Base-by-base conservation (phyloP, 1,139 yeast genomes). In the Protomyces gravidus region DNA sequence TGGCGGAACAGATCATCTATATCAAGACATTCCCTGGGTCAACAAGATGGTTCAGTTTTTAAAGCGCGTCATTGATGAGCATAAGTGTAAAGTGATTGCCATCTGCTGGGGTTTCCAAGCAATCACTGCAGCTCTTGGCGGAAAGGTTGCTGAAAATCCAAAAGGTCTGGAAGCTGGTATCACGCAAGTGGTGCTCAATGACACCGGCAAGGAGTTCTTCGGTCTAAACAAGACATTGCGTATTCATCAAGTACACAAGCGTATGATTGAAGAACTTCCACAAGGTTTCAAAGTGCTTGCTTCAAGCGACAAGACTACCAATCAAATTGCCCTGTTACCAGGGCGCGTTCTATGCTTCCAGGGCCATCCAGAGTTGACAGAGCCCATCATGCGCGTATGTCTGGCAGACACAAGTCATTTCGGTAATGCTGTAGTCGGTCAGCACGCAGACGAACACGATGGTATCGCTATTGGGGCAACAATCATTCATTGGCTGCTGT, bases 331-430 rank as follows among this genome's bases (percentile, higher is more conserved):
- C 13, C 3, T 49, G 45, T n/a, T 23, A 17, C 45, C 39, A 5
- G 53, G 36, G 30, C 27, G 45, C 9, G 26, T 49, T 27, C 25
- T 49, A 4, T 32, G 36, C 27, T 49, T 30, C 19, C 53, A 49
- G 45, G 53, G 45, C 11, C 53, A 49, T 33, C 45, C 53, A 33
- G 53, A 49, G 25, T 23, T 33, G 11, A 49, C 50, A 27, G 36
- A 46, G 19, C 15, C 27, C 50, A 46, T 46, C 9, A 26, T 28
- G 15, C 50, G 36, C 11, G 50, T 27, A 9, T 46, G 50, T 17
- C 33, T 46, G 3, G 26, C 50, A 3, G 33, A 28, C 21, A 27
- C 50, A 26, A 23, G 32, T 6, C 50, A 46, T n/a, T 26, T 46
- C 9, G 50, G 50, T 7, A 25, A 46, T 15, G 15, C 9, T 19